Percentiles rank a stretch among this genome's conserved stretches.
phyloP scores from a whole-genome alignment of 2,329 filamentous ascomycete genomes.

The Talaromyces sp. region DNA sequence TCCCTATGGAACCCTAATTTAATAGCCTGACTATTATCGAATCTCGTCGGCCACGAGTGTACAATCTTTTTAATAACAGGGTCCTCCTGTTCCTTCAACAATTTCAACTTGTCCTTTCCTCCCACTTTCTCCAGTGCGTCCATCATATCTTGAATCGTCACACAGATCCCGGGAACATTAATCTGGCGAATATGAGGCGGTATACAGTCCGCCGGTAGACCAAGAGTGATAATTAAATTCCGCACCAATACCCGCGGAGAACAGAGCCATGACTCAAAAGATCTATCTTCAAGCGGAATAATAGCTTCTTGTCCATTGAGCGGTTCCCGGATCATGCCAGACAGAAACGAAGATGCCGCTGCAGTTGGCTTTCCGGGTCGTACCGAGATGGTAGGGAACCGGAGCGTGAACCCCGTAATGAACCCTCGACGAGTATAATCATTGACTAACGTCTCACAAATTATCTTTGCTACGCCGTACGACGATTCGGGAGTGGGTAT shows the following conservation, averaged over 20 bases:
- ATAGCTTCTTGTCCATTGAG: conserved; percentile 56
- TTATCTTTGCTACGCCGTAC: conserved; percentile 64
- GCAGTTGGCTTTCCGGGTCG: conserved; percentile 60
- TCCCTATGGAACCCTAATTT: conserved; percentile 55
- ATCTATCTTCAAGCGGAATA: conserved; percentile 52
- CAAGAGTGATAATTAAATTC: conserved; percentile 54
- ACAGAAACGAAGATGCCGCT: conserved; percentile 63
- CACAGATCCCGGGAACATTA: conserved; percentile 57
- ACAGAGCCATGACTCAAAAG: conserved; percentile 56
- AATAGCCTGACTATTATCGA: conserved; percentile 54
- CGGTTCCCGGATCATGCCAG: conserved; percentile 63
- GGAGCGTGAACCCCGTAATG: conserved; percentile 58
- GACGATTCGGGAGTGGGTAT: conserved; percentile 61
- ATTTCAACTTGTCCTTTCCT: conserved; percentile 51
- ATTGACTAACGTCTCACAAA: conserved; percentile 62
- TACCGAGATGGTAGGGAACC: conserved; percentile 63
- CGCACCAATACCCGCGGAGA: conserved; percentile 54
- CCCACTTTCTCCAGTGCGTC: conserved; percentile 56
- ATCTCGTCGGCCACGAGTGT: conserved; percentile 57
- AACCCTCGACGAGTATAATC: conserved; percentile 61
- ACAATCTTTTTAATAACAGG: conserved; percentile 53
- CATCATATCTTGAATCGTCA: conserved; percentile 58
- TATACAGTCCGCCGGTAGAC: conserved; percentile 42
- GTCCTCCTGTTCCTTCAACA: conserved; percentile 55
- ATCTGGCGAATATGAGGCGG: conserved; percentile 51